These are phyloP conservation scores for Trifolium fragiferum DNA, from an alignment of 306 rosid species.

Conservation along the genomic window DNA sequence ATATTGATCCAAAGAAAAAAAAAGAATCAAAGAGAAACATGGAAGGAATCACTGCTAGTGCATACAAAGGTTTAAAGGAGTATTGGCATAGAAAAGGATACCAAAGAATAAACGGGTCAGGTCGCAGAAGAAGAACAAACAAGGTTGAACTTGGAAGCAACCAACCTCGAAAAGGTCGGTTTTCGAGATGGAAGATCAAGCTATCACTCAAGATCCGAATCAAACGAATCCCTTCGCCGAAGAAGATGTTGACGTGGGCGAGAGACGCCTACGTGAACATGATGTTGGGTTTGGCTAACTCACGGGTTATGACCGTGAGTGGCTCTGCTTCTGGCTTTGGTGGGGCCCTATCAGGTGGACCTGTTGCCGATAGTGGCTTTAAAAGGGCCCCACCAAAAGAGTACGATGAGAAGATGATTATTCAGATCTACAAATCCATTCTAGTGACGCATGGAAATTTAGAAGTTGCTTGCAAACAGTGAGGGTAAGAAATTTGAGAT, in stretches of 20 bases:
- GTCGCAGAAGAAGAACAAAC: conserved; percentile 29
- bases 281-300: conserved; percentile 75
- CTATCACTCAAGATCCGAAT: conserved; percentile 65
- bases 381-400: conserved; percentile 60
- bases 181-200: conserved; percentile 66
- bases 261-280: conserved; percentile 81
- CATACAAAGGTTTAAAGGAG: conserved; percentile 55
- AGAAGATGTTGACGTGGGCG: conserved; percentile 64
- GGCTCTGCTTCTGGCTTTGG: conserved; percentile 45
- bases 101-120: conserved; percentile 51
- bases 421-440: conserved; percentile 75
- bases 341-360: background rate
- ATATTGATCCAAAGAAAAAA: background rate
- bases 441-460: conserved; percentile 55
- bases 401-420: conserved; percentile 78
- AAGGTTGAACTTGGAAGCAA: conserved; percentile 48
- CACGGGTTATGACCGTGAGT: conserved; percentile 52
- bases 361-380: conserved; percentile 2
- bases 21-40: conserved; percentile 12
- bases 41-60: conserved; percentile 62
- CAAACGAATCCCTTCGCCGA: conserved; percentile 59
- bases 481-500: conserved; percentile 4
- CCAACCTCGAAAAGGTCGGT: conserved; percentile 44
- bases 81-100: conserved; percentile 64
- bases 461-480: conserved; percentile 4